Conservation (phyloP, 2,329 filamentous ascomycete species). For the Penicillium occitanis region DNA sequence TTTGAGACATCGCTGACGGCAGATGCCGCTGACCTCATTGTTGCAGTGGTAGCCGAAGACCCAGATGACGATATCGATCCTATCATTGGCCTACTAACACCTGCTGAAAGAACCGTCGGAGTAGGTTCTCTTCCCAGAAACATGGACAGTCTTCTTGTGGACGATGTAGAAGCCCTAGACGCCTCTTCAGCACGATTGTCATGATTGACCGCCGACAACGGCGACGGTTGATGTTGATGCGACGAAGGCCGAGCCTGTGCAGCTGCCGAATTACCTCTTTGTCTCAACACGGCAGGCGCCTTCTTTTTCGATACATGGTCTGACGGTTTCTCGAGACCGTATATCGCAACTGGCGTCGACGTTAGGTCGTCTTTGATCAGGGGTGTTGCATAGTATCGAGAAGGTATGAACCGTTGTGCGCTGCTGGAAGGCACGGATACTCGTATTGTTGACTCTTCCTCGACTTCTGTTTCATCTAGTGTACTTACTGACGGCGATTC, state of each 20-base stretch:
- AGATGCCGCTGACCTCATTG: conserved; percentile 15
- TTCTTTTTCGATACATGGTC: conserved; percentile 2
- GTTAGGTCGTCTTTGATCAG: conserved; percentile 5
- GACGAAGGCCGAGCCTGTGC: conserved; percentile 7
- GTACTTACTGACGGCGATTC: conserved; percentile 5
- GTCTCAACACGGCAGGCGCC: not conserved
- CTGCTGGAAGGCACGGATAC: not conserved
- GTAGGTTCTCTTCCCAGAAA: conserved; percentile 10
- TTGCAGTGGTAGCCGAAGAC: conserved; percentile 16
- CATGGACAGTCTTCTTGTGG: conserved; percentile 7
- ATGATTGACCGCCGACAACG: conserved; percentile 2
- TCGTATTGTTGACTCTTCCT: not conserved
- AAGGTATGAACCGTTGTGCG: not conserved
- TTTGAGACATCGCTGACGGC: not conserved
- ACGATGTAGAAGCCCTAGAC: not conserved
- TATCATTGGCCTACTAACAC: not conserved
- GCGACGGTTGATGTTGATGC: conserved; percentile 10
- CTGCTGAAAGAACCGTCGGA: not conserved
- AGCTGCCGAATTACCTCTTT: not conserved
- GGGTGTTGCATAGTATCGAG: conserved; percentile 17
- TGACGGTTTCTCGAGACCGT: conserved; percentile 20
- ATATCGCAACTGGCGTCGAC: conserved; percentile 16
- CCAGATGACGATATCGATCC: conserved; percentile 1
- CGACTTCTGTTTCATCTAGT: not conserved
- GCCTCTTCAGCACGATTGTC: not conserved